phyloP scores from a whole-genome alignment of 495 filamentous ascomycete genomes.

The Chaetomium tenue region DNA sequence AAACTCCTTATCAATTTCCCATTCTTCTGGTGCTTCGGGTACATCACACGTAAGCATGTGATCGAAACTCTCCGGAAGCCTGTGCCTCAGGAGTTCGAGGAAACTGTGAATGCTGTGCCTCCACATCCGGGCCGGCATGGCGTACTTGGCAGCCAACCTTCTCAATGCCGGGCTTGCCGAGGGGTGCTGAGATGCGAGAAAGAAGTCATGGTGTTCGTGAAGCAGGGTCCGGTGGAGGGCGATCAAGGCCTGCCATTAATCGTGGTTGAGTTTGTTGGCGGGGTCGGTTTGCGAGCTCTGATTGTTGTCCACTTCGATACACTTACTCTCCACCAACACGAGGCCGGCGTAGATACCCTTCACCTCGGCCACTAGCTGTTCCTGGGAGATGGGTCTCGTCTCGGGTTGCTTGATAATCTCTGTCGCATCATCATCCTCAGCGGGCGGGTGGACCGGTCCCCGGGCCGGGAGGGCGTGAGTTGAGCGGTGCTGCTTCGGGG shows the following conservation, averaged over 20 bases:
- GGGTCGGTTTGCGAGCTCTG: constrained; percentile 47
- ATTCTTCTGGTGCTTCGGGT: no score
- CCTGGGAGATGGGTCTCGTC: constrained; percentile 68
- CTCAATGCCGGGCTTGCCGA: constrained; percentile 59
- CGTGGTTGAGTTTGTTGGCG: constrained; percentile 49
- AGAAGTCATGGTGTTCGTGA: constrained; percentile 75
- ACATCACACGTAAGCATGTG: constrained; percentile 80
- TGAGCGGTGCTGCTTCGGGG: constrained; percentile 18
- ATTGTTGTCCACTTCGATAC: constrained; percentile 65
- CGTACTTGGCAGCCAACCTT: constrained; percentile 59
- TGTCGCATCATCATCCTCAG: not conserved
- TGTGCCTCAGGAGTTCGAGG: constrained; percentile 67
- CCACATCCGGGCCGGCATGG: constrained; percentile 84
- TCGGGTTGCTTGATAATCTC: constrained; percentile 56
- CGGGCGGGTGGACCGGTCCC: not conserved
- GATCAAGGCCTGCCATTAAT: constrained; percentile 72
- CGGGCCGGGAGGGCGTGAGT: constrained; percentile 11
- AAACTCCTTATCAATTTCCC: no score
- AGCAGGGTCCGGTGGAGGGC: constrained; percentile 67
- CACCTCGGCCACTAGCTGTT: constrained; percentile 68
- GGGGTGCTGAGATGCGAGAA: constrained; percentile 73
- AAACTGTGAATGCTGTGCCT: constrained; percentile 61
- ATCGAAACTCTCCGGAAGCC: constrained; percentile 69
- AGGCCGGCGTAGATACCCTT: constrained; percentile 75
- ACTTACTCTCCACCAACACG: constrained; percentile 77